Conservation (phyloP, 768 basidiomycete species). For the Amylocystis lapponica region DNA sequence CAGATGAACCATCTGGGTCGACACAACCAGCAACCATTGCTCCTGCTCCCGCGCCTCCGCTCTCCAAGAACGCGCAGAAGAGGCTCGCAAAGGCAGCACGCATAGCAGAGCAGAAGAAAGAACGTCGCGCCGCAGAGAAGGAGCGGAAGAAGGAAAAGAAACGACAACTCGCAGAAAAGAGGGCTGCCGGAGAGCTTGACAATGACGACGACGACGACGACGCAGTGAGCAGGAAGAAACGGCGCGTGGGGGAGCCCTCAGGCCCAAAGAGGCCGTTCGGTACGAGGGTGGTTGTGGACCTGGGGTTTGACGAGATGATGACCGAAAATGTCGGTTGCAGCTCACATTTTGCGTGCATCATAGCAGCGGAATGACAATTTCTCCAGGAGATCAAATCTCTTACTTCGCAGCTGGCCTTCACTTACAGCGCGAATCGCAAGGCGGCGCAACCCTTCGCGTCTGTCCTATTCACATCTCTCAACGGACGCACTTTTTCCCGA, state of each 20-base stretch:
- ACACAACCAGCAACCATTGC: background rate
- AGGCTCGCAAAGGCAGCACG: conserved; percentile 66
- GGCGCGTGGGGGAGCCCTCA: conserved; percentile 22
- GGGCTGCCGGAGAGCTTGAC: conserved; percentile 59
- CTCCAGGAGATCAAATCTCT: conserved; percentile 85
- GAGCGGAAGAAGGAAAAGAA: conserved; percentile 73
- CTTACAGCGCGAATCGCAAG: conserved; percentile 82
- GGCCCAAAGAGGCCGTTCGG: conserved; percentile 28
- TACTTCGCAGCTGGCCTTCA: conserved; percentile 85
- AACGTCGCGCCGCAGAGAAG: conserved; percentile 73
- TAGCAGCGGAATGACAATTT: background rate
- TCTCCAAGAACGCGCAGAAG: conserved; percentile 79
- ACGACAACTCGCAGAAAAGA: conserved; percentile 49
- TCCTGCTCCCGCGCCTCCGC: conserved; percentile 19
- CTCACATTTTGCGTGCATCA: background rate
- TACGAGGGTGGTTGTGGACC: conserved; percentile 74
- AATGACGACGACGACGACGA: conserved; percentile 22
- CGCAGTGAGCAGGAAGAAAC: conserved; percentile 35
- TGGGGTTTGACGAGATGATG: conserved; percentile 93
- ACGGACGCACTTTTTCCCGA: conserved; percentile 59
- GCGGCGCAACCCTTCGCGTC: conserved; percentile 63
- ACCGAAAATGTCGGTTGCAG: conserved; percentile 76
- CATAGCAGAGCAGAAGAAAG: conserved; percentile 60
- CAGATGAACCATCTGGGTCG: background rate
- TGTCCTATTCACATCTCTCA: conserved; percentile 76